Conservation (phyloP, 129 eudicot species). For the Heracleum sosnowskyi region DNA sequence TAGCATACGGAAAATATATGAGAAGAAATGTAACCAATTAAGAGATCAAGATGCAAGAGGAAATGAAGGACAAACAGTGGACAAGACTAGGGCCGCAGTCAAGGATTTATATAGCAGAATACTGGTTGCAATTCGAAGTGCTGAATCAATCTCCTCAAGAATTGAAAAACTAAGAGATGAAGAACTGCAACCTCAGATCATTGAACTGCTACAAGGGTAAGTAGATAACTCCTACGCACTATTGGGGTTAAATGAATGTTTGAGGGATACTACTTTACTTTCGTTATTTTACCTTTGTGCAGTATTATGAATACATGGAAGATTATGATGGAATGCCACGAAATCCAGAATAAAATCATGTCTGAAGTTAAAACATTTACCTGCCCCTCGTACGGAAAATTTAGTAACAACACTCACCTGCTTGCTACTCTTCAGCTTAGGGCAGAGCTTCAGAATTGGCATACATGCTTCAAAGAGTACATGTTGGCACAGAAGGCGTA, state of each 20-base stretch:
- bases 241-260: not conserved
- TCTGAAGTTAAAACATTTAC: constrained; percentile 69
- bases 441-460: constrained; percentile 86
- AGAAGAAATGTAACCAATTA: constrained; percentile 79
- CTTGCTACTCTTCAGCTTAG: constrained; percentile 78
- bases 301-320: constrained; percentile 73
- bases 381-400: constrained; percentile 79
- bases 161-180: constrained; percentile 82
- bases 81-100: constrained; percentile 78
- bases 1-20: constrained; percentile 60
- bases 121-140: constrained; percentile 89
- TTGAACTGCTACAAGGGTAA: constrained; percentile 90
- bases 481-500: constrained; percentile 65
- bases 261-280: not conserved
- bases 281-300: constrained; percentile 18
- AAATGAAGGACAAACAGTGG: constrained; percentile 65
- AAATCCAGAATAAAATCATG: constrained; percentile 86
- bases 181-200: constrained; percentile 85
- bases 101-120: constrained; percentile 88
- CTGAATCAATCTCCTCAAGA: constrained; percentile 78
- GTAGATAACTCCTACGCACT: not conserved
- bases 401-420: constrained; percentile 73
- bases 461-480: constrained; percentile 58
- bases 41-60: constrained; percentile 77
- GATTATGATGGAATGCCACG: constrained; percentile 69